Evolutionary conservation across 352 stramenopile genomes (phyloP), one percentile per base, ranked within the genome.

Genomic region (Stephanocyclus meneghinianus): DNA sequence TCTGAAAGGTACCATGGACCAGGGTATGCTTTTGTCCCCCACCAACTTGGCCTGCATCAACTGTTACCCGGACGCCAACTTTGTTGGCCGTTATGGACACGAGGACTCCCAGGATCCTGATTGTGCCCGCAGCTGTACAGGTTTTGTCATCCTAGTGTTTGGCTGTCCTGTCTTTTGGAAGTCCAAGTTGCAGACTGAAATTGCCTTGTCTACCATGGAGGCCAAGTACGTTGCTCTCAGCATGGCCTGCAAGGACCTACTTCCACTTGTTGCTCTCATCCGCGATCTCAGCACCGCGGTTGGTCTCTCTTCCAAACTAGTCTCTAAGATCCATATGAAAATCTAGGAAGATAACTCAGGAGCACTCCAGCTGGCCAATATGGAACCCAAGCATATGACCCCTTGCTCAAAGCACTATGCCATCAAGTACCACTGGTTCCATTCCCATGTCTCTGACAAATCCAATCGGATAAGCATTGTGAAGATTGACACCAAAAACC

Each of bases 121-220:
- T 16, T 71, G 56, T 29, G 81, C 70, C n/a, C 37, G 56, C 2
- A 85, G 70, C 26, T 55, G 83, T 21, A 82, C 65, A 42, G 80
- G 80, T 1, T 89, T 76, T 68, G 55, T 89, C 40, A 80, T 89
- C 42, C 32, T 50, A 1, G 32, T 83, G 4, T 18, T 11, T 35
- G 63, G 51, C 30, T 81, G 65, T 42, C 83, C 76, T 1, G 2
- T 86, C 1, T 16, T 86, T 0, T 90, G 76, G 80, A 73, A 71
- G 66, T 74, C 56, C n/a, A 53, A 74, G 15, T 40, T 90, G 1
- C 72, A 85, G 42, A 63, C 72, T 30, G 30, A 65, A 21, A 84
- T 87, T 51, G 47, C 72, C 13, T 62, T 78, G 0, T 26, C 21
- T 26, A 26, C 21, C 21, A 26, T 26, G 21, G 21, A 26, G 21